Conservation (phyloP, 2,329 filamentous ascomycete genomes). For the Microsporum canis region DNA sequence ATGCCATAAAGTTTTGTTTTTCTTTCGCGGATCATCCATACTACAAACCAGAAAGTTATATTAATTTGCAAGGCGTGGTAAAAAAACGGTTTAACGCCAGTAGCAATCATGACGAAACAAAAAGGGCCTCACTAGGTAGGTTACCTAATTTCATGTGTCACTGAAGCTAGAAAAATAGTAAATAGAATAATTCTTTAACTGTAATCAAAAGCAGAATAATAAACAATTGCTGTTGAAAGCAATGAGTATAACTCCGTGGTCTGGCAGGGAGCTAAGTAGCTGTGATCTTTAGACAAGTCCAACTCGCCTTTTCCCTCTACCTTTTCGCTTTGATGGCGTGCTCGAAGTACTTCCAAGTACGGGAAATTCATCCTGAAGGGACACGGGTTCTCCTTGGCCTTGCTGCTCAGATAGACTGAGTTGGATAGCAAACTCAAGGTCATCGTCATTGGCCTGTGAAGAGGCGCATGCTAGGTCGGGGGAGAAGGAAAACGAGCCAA, state of each 20-base stretch:
- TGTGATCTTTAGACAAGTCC: not conserved
- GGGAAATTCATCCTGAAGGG: constrained; percentile 25
- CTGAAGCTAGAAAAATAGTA: no score
- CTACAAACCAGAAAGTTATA: no score
- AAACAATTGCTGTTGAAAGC: not conserved
- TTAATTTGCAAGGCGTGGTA: no score
- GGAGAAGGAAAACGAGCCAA: not conserved
- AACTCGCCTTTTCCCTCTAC: not conserved
- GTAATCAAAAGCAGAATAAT: not conserved
- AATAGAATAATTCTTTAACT: no score
- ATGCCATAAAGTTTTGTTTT: no score
- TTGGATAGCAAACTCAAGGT: constrained; percentile 52
- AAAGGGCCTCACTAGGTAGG: no score
- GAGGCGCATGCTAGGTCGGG: constrained; percentile 14
- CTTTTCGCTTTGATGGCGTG: constrained; percentile 9
- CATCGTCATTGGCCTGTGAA: constrained; percentile 40
- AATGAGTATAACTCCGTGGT: not conserved
- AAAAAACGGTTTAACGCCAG: no score
- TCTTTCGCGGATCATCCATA: no score
- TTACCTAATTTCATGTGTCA: no score
- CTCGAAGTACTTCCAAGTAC: constrained; percentile 12
- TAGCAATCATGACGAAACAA: no score
- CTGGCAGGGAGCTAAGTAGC: constrained; percentile 9
- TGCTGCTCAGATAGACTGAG: constrained; percentile 51
- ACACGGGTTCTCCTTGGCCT: constrained; percentile 1